Base-by-base conservation (phyloP, 176 grass and related monocot species). In the bread wheat (Triticum aestivum) region DNA sequence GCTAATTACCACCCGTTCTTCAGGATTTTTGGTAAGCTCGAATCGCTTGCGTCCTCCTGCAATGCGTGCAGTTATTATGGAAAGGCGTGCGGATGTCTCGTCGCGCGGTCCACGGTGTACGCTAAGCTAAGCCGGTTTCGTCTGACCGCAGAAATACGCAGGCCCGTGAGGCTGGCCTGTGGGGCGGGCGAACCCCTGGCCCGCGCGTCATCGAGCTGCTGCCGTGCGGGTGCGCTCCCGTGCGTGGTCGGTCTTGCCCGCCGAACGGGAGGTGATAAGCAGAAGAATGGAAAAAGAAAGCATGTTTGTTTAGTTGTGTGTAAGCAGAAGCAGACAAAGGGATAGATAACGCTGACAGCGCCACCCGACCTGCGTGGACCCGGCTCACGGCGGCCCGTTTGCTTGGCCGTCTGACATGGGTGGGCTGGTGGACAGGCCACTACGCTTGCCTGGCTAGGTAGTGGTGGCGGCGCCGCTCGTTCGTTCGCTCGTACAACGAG, bases 31-130 rank as follows among this genome's bases (percentile, higher is more conserved):
- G 47, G 47, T 51, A 51, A 51, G 47, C 47, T 51, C 47, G 47
- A 15, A 51, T 51, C 4, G 47, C 47, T 49, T 38, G 26, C 69
- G 78, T 76, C 44, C 21, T 65, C 49, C 34, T 65, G 27, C 58
- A 66, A 45, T 27, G 41, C 17, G 85, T 42, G 81, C 13, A 84
- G 79, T 91, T 74, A 91, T 75, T 80, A 75, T 13, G 45, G 20
- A 87, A 84, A 75, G 85, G 68, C 5, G 33, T 75, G 79, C 26
- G 74, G 35, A 35, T 49, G 78, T 58, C 67, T 47, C 80, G 42
- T 74, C 71, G 26, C 21, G 59, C 2, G 30, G 79, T 29, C 73
- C 33, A 90, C 63, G 84, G 64, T 32, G 65, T 79, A 56, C 59
- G 18, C 42, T 11, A 45, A 45, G 34, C 34, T 35, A 35, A 35